A percentile compares a stretch with the other conserved stretches of the same genome.
Evolutionary conservation across 169 alveolate species (phyloP).

Genomic region (Plasmodium adleri): DNA sequence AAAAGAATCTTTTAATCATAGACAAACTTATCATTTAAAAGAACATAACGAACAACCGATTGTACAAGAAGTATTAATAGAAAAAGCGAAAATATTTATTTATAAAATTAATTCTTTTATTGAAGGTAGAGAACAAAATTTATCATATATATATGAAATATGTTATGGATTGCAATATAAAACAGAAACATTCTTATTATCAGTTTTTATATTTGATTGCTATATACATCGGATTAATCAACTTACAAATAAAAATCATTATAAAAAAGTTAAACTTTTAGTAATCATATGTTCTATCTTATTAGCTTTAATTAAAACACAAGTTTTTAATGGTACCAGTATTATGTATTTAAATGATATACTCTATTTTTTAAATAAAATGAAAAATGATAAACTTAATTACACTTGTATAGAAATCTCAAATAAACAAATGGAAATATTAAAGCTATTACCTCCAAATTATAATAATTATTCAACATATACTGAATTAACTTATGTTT

Average conservation of each 20-base stretch:
- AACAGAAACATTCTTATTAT: conserved; percentile 60
- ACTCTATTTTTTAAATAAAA: conserved; percentile 38
- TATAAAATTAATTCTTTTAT: conserved; percentile 62
- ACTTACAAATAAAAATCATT: conserved; percentile 57
- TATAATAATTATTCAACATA: conserved; percentile 69
- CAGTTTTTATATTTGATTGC: conserved; percentile 66
- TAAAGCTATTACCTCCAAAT: conserved; percentile 49
- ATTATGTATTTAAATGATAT: conserved; percentile 67
- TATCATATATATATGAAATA: conserved; percentile 62
- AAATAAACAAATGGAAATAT: conserved; percentile 64
- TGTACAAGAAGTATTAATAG: conserved; percentile 35
- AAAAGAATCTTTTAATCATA: conserved; percentile 37
- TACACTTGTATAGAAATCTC: conserved; percentile 71
- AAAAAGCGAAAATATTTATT: conserved; percentile 53
- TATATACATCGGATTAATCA: conserved; percentile 50
- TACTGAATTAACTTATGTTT: conserved; percentile 65
- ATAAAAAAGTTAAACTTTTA: conserved; percentile 48
- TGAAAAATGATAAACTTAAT: conserved; percentile 32
- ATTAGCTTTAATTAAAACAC: conserved; percentile 62
- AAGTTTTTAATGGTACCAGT: conserved; percentile 56
- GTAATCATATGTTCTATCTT: conserved; percentile 59
- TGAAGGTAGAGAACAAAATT: conserved; percentile 37
- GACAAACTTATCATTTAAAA: conserved; percentile 43
- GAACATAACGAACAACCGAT: conserved; percentile 10
- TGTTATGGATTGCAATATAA: conserved; percentile 52